These are phyloP conservation scores for Geranomyces michiganensis DNA, from an alignment of 192 early-diverging fungal species.

Conservation along the genomic window DNA sequence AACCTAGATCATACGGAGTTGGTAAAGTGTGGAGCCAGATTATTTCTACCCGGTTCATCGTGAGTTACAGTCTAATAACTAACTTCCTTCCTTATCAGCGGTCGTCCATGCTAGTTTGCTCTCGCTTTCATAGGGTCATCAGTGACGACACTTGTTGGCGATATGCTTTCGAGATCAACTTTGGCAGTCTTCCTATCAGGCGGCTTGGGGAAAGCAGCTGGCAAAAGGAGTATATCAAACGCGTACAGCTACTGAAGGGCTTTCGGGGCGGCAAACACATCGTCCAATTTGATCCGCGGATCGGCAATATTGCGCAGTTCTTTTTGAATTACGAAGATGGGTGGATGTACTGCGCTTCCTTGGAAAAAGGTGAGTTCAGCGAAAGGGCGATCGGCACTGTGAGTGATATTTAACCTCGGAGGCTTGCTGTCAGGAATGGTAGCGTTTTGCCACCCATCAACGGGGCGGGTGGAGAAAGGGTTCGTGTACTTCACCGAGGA, in stretches of 20 bases:
- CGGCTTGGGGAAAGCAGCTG: conserved; percentile 41
- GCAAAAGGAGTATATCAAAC: conserved; percentile 41
- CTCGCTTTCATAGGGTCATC: conserved; percentile 40
- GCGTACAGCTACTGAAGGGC: conserved; percentile 34
- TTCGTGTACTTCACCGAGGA: conserved; percentile 53
- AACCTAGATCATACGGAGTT: conserved; percentile 43
- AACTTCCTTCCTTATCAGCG: conserved; percentile 10
- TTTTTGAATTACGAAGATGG: conserved; percentile 55
- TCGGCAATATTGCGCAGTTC: conserved; percentile 54
- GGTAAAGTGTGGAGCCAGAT: conserved; percentile 9
- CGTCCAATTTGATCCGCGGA: conserved; percentile 60
- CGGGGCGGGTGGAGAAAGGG: conserved; percentile 65
- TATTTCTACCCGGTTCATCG: too few relatives aligned
- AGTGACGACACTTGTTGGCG: conserved; percentile 49
- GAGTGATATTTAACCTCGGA: neutral
- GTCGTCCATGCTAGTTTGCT: conserved; percentile 33
- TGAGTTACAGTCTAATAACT: neutral
- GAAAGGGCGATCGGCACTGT: neutral
- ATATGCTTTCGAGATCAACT: conserved; percentile 36
- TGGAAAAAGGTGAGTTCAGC: conserved; percentile 45
- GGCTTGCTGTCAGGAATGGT: conserved; percentile 48
- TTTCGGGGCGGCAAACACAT: conserved; percentile 43
- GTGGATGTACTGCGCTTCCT: conserved; percentile 56
- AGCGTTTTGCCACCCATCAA: conserved; percentile 57
- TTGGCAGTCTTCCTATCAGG: conserved; percentile 36